phyloP scores from a whole-genome alignment of 345 rosid genomes.

The Orychophragmus violaceus region DNA sequence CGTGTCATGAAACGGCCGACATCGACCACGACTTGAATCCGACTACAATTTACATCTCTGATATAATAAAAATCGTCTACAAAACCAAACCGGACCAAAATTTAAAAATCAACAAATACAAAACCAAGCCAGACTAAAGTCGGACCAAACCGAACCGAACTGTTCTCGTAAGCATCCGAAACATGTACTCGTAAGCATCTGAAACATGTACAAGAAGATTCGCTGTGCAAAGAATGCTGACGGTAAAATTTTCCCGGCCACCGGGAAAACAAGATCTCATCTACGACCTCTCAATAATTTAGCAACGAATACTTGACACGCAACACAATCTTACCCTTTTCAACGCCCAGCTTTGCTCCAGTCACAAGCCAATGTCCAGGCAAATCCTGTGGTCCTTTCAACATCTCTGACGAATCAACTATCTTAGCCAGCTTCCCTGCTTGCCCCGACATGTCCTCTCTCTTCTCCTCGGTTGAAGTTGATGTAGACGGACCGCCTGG shows the following conservation, averaged over 20 bases:
- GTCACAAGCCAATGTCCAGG: conserved; percentile 97
- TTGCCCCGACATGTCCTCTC: conserved; percentile 56
- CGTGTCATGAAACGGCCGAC: conserved; percentile 19
- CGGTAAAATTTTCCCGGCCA: neutral
- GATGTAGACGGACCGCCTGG: conserved; percentile 63
- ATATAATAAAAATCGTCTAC: conserved; percentile 14
- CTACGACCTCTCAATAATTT: conserved; percentile 50
- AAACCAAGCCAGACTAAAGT: neutral
- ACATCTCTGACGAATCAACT: conserved; percentile 79
- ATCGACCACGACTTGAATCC: conserved; percentile 21
- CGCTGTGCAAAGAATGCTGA: conserved; percentile 31
- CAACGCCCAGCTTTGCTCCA: conserved; percentile 94
- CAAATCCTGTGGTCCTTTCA: conserved; percentile 83
- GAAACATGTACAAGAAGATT: conserved; percentile 18
- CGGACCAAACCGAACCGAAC: conserved; percentile 12
- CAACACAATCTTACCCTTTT: conserved; percentile 80
- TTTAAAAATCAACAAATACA: conserved; percentile 4
- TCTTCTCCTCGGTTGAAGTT: conserved; percentile 39
- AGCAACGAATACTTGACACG: conserved; percentile 86
- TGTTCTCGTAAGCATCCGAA: conserved; percentile 4
- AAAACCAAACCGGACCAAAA: conserved; percentile 23
- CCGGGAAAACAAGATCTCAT: conserved; percentile 10
- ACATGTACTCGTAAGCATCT: conserved; percentile 1
- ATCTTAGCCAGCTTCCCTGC: conserved; percentile 67
- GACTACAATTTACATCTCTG: conserved; percentile 28